Conservation (phyloP, 345 rosid species). For the Acer campestre region DNA sequence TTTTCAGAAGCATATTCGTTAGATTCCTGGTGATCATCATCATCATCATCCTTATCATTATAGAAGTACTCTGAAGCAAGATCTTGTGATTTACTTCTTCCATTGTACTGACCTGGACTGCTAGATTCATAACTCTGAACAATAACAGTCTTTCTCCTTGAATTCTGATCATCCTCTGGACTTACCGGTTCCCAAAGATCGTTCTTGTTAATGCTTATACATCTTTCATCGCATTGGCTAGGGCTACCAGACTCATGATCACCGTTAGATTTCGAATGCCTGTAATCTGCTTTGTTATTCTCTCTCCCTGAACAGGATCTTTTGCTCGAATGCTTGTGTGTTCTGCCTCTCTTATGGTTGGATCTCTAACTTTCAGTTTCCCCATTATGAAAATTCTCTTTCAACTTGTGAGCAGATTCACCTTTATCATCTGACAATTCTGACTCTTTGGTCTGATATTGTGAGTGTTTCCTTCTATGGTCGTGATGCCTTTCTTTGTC, state of each 20-base stretch:
- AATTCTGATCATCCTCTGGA: constrained; percentile 5
- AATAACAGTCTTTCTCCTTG: neutral
- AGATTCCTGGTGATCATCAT: neutral
- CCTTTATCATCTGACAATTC: no score
- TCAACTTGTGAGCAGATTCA: constrained; percentile 21
- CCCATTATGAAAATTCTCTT: constrained; percentile 2
- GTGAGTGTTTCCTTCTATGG: constrained; percentile 28
- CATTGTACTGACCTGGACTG: neutral
- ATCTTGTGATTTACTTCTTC: neutral
- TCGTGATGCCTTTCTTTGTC: constrained; percentile 20
- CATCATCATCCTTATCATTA: neutral
- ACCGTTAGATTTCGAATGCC: neutral
- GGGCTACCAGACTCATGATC: neutral
- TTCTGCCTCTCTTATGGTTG: neutral
- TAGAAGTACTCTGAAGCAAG: neutral
- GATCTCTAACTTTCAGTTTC: constrained; percentile 17
- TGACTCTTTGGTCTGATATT: constrained; percentile 6
- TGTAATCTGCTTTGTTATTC: constrained; percentile 2
- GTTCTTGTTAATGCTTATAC: neutral
- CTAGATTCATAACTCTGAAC: neutral
- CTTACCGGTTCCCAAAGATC: constrained; percentile 36
- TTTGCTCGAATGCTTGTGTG: constrained; percentile 4
- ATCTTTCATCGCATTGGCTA: constrained; percentile 8
- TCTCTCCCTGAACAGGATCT: constrained; percentile 19
- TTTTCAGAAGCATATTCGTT: neutral